Conservation (phyloP, 164 flowering plant species). For the Vitis rupestris region DNA sequence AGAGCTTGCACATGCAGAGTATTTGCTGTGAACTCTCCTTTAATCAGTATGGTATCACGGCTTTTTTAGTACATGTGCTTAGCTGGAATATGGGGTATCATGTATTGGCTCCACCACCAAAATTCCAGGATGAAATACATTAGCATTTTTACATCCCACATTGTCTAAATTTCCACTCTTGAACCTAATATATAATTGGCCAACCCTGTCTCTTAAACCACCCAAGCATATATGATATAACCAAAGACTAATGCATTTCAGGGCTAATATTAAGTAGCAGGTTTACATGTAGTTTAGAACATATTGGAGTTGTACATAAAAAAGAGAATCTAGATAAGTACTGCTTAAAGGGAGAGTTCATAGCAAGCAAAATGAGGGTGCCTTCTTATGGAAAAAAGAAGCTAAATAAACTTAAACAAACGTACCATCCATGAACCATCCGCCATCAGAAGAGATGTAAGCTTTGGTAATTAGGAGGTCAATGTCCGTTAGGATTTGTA, state of each 20-base stretch:
- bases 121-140: not conserved
- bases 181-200: too few relatives aligned
- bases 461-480: slow-evolving; percentile 72
- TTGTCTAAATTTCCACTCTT: not conserved
- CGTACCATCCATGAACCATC: slow-evolving; percentile 89
- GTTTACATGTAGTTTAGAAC: too few relatives aligned
- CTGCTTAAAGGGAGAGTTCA: not conserved
- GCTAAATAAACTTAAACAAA: not conserved
- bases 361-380: not conserved
- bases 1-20: not conserved
- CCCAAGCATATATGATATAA: too few relatives aligned
- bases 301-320: too few relatives aligned
- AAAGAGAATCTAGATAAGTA: too few relatives aligned
- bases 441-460: slow-evolving; percentile 79
- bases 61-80: not conserved
- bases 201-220: too few relatives aligned
- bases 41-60: not conserved
- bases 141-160: not conserved
- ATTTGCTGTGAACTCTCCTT: not conserved
- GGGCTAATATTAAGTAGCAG: too few relatives aligned
- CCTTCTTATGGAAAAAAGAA: not conserved
- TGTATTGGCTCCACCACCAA: not conserved
- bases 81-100: not conserved
- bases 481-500: slow-evolving; percentile 66
- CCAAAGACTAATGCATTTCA: too few relatives aligned